Evolutionary conservation across 176 grass and related monocot species (phyloP).

Genomic region (Oryza glaberrima): DNA sequence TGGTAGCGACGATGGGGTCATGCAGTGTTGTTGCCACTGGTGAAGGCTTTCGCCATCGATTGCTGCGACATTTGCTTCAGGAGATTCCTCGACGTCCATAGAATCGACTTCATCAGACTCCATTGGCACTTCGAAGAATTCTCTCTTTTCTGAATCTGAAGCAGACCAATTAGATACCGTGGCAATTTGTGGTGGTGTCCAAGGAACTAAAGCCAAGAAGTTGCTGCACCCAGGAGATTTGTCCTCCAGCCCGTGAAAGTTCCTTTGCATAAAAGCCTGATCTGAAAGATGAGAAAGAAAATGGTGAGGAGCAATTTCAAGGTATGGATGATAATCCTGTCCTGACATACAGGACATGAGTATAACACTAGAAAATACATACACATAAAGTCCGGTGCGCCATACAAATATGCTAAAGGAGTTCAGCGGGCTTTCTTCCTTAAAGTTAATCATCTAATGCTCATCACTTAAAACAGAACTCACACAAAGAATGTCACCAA

Average conservation of each 20-base stretch:
- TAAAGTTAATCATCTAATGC: too few species aligned
- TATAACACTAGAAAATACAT: background rate
- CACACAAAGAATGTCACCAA: background rate
- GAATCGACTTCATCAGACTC: slow-evolving; percentile 58
- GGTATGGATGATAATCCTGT: background rate
- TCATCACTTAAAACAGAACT: background rate
- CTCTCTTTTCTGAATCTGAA: slow-evolving; percentile 16
- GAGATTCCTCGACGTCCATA: slow-evolving; percentile 70
- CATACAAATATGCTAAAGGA: background rate
- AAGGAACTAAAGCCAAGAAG: slow-evolving; percentile 75
- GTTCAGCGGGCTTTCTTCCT: background rate
- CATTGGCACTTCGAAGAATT: slow-evolving; percentile 45
- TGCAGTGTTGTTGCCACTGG: slow-evolving; percentile 69
- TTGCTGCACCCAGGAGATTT: slow-evolving; percentile 61
- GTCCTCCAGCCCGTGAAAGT: slow-evolving; percentile 47
- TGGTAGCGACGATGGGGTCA: slow-evolving; percentile 45
- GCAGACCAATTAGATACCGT: slow-evolving; percentile 29
- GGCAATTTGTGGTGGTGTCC: slow-evolving; percentile 51
- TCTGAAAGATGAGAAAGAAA: slow-evolving; percentile 45
- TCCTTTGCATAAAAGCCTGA: slow-evolving; percentile 54
- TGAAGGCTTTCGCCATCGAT: slow-evolving; percentile 40
- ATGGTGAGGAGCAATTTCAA: background rate
- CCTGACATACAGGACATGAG: background rate
- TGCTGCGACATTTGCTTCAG: slow-evolving; percentile 6
- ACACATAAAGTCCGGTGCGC: background rate